Evolutionary conservation across 106 monocot genomes (phyloP).

Genomic region (Apostasia ramifera): DNA sequence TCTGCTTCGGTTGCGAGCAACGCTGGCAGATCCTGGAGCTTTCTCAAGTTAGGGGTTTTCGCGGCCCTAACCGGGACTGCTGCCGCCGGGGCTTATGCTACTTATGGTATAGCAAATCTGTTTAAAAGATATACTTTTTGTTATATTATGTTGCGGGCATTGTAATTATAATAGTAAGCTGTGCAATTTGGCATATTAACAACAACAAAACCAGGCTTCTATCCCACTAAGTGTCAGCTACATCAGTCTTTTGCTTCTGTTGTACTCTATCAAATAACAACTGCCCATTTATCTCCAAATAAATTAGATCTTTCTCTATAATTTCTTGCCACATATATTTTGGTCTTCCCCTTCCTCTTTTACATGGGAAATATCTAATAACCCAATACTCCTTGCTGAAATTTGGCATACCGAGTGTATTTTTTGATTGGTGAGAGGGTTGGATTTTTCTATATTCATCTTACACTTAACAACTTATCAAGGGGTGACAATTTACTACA

Average conservation of each 20-base stretch:
- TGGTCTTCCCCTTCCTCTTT: no score
- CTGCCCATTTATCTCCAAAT: no score
- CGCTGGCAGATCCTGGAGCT: slow-evolving; percentile 16
- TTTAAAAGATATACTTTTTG: background rate
- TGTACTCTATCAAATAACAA: background rate
- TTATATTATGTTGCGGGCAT: background rate
- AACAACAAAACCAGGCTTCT: no score
- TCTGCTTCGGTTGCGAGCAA: background rate
- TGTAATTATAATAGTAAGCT: background rate
- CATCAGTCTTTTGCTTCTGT: background rate
- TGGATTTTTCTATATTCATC: no score
- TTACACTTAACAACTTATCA: no score
- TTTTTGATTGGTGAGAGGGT: no score
- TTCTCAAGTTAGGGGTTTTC: slow-evolving; percentile 34
- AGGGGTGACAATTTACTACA: background rate
- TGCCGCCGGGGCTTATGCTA: slow-evolving; percentile 47
- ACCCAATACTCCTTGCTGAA: no score
- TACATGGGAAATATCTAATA: no score
- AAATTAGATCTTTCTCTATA: no score
- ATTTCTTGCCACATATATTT: no score
- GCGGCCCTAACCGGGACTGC: slow-evolving; percentile 34
- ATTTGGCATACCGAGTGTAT: no score
- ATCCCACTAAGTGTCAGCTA: background rate
- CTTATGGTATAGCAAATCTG: slow-evolving; percentile 32
- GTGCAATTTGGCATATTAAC: background rate